Percentiles rank a stretch among this genome's conserved stretches.
These are phyloP conservation scores for Dentipellis sp. DNA, from an alignment of 768 basidiomycete genomes.

Conservation along the genomic window DNA sequence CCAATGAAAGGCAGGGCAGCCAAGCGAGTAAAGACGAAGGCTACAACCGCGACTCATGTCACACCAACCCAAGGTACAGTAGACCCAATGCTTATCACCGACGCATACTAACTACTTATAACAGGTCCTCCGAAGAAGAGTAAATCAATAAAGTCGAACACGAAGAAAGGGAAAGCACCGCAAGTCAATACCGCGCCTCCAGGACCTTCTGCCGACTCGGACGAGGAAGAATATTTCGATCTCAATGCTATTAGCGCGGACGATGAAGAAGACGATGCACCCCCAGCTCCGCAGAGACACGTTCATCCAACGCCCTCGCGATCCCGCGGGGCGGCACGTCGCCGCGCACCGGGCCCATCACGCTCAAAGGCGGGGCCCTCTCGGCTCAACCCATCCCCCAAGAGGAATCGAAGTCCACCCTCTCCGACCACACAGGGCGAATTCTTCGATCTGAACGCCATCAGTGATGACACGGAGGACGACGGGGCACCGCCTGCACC, in stretches of 20 bases:
- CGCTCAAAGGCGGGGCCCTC: too few relatives aligned
- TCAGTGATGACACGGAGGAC: neutral
- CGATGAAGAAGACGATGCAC: constrained; percentile 9
- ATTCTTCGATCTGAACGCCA: neutral
- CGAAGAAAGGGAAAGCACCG: neutral
- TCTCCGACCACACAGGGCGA: too few relatives aligned
- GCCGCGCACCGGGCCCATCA: too few relatives aligned
- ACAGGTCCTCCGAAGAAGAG: neutral
- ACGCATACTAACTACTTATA: too few relatives aligned
- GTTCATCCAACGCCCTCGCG: too few relatives aligned
- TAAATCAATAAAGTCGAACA: neutral
- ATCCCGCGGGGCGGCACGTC: too few relatives aligned
- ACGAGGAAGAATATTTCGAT: constrained; percentile 18
- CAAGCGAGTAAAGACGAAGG: neutral
- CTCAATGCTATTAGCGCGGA: constrained; percentile 17
- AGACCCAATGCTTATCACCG: too few relatives aligned
- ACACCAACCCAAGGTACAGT: too few relatives aligned
- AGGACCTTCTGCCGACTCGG: neutral
- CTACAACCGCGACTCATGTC: too few relatives aligned
- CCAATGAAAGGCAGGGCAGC: too few relatives aligned
- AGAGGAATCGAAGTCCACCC: too few relatives aligned
- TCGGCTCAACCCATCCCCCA: too few relatives aligned
- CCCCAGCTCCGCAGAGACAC: neutral
- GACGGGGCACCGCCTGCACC: neutral
- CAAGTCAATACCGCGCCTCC: neutral